Percentiles rank a stretch among this genome's conserved stretches.
These are phyloP conservation scores for Wickerhamiella occidentalis DNA, from an alignment of 805 yeast species.

Conservation along the genomic window DNA sequence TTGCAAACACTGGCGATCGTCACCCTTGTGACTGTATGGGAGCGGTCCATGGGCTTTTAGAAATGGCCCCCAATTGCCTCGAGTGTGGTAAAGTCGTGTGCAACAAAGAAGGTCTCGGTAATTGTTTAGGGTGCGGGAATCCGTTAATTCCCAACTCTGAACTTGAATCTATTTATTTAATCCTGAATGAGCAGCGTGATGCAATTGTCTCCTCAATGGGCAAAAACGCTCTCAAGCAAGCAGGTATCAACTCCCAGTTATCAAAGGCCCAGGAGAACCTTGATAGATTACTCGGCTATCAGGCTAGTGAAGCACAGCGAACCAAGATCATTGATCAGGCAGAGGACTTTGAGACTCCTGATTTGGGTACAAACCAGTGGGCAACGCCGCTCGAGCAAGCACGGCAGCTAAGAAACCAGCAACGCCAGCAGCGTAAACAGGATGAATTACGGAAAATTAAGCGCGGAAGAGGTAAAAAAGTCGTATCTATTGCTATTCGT, in stretches of 20 bases:
- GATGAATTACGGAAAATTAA: slow-evolving; percentile 47
- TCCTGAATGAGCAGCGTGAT: slow-evolving; percentile 46
- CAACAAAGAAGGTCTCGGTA: slow-evolving; percentile 76
- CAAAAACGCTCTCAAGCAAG: slow-evolving; percentile 29
- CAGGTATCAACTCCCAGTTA: slow-evolving; percentile 27
- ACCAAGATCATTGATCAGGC: slow-evolving; percentile 89
- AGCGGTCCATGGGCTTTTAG: slow-evolving; percentile 74
- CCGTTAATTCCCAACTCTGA: slow-evolving; percentile 56
- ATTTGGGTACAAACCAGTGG: slow-evolving; percentile 55
- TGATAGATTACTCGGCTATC: slow-evolving; percentile 64
- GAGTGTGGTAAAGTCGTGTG: slow-evolving; percentile 93
- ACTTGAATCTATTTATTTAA: slow-evolving; percentile 39
- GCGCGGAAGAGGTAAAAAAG: slow-evolving; percentile 61
- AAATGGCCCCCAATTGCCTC: slow-evolving; percentile 84
- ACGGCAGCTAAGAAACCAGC: slow-evolving; percentile 73
- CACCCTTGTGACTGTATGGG: slow-evolving; percentile 72
- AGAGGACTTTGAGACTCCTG: slow-evolving; percentile 66
- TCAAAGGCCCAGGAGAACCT: slow-evolving; percentile 58
- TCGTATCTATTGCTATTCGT: slow-evolving; percentile 62
- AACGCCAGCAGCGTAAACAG: slow-evolving; percentile 47
- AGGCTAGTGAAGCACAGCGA: slow-evolving; percentile 76
- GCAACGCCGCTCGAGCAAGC: slow-evolving; percentile 77
- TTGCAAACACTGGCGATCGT: slow-evolving; percentile 26
- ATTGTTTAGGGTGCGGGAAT: slow-evolving; percentile 72
- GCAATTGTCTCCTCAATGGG: slow-evolving; percentile 27